phyloP scores from a whole-genome alignment of 805 yeast genomes.

The Zygoascus flipseniorum region DNA sequence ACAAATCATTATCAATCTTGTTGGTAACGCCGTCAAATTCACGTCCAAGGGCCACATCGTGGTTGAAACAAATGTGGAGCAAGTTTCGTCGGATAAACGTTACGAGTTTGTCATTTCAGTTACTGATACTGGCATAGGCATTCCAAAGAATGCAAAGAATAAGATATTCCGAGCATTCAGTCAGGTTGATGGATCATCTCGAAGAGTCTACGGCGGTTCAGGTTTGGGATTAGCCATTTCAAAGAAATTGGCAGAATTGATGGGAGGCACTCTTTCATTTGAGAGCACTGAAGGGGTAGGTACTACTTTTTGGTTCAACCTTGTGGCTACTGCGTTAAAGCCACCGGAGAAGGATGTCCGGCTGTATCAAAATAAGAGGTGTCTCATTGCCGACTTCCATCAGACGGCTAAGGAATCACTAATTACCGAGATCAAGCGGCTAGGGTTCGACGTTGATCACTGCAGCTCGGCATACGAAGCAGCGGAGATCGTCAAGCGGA shows the following conservation, averaged over 20 bases:
- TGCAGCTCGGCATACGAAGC: conserved; percentile 18
- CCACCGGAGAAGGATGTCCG: conserved; percentile 19
- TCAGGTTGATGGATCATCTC: conserved; percentile 48
- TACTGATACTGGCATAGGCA: conserved; percentile 48
- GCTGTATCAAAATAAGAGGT: conserved; percentile 18
- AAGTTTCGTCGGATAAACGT: conserved; percentile 29
- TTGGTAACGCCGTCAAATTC: conserved; percentile 48
- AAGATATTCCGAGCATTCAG: conserved; percentile 46
- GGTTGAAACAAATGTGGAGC: conserved; percentile 25
- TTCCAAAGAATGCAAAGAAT: conserved; percentile 35
- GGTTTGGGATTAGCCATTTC: conserved; percentile 44
- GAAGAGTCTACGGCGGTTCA: conserved; percentile 45
- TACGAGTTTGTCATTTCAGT: conserved; percentile 36
- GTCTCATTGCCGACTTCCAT: conserved; percentile 29
- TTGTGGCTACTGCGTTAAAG: conserved; percentile 26
- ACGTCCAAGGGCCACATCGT: conserved; percentile 37
- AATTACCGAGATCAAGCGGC: conserved; percentile 28
- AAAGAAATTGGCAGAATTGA: conserved; percentile 39
- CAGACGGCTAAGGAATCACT: conserved; percentile 30
- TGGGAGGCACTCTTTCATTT: conserved; percentile 41
- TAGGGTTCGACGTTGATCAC: conserved; percentile 29
- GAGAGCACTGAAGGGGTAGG: conserved; percentile 41
- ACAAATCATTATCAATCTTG: conserved; percentile 43
- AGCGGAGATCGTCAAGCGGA: conserved; percentile 8
- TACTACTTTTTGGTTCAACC: conserved; percentile 36